These are phyloP conservation scores for Sphagnum contortum DNA, from an alignment of 225 moss, liverwort and hornwort genomes.

Conservation along the genomic window DNA sequence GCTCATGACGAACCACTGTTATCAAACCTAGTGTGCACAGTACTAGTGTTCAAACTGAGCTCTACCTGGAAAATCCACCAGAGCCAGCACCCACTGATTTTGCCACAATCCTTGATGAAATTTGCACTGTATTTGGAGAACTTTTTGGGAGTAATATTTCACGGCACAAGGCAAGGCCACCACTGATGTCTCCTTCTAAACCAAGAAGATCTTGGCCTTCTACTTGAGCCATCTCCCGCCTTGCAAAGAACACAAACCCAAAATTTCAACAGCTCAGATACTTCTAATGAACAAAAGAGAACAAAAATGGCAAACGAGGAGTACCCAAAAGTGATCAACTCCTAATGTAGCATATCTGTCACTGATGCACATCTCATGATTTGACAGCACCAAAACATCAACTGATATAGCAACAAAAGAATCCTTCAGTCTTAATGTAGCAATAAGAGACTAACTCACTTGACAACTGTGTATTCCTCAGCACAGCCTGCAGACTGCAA, in stretches of 20 bases:
- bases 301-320: too few relatives aligned
- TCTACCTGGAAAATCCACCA: slow-evolving; percentile 72
- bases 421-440: background rate
- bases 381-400: too few relatives aligned
- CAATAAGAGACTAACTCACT: slow-evolving; percentile 14
- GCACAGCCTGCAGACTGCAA: slow-evolving; percentile 73
- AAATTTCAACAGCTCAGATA: too few relatives aligned
- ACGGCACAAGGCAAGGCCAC: slow-evolving; percentile 65
- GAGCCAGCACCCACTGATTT: slow-evolving; percentile 81
- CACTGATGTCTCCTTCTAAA: slow-evolving; percentile 87
- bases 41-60: too few relatives aligned
- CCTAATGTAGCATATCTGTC: too few relatives aligned
- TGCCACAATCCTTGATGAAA: slow-evolving; percentile 72
- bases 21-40: too few relatives aligned
- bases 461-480: slow-evolving; percentile 62
- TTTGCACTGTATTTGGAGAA: slow-evolving; percentile 32
- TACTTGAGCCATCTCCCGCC: slow-evolving; percentile 39
- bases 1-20: too few relatives aligned
- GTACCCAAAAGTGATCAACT: too few relatives aligned
- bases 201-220: slow-evolving; percentile 27
- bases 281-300: too few relatives aligned
- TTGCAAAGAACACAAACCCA: slow-evolving; percentile 1
- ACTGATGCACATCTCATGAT: too few relatives aligned
- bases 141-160: slow-evolving; percentile 30
- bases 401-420: background rate